Base-by-base conservation (phyloP, 2,329 filamentous ascomycete genomes). In the Arthrobotrys iridis region DNA sequence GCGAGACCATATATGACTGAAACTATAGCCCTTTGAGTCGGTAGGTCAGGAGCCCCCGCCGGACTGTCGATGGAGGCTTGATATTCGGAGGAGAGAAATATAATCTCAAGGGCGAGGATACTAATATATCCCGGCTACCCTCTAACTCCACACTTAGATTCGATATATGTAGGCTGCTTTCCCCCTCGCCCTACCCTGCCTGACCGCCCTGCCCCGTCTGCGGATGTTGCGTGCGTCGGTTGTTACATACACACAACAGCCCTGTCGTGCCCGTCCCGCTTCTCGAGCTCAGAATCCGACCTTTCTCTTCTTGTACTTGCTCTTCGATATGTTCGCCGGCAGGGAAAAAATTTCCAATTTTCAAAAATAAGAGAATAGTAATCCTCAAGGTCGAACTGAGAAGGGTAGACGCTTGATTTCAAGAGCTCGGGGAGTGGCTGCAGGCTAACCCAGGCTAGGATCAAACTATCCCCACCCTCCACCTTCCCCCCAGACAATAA, bases 221-320 rank as follows among this genome's bases (percentile, higher is more conserved):
- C 63, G 50, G 63, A 58, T 66, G 48, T 66, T 58, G 59, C 40
- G 67, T 71, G 66, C 66, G 66, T 71, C 37, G 48, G 67, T 55
- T 57, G 58, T 55, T 57, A 64, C 58, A 64, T 72, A 57, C 59
- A 66, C 63, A 72, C 41, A 40, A 15, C 58, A 71, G 57, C 58
- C 58, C 58, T 57, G 67, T 57, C 48, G 40, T 64, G 48, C 22
- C 45, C 41, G 24, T 62, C 65, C 65, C 55, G 55, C 57, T 35
- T 45, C 50, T 35, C 24, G 37, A 55, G 28, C 18, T 55, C 20
- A 30, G 37, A 55, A 37, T 37, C 18, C 24, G 18, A 46, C 45
- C 30, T 62, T 62, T 46, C 15, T 50, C 40, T 64, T 50, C 37
- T 46, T 62, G 46, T 50, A 37, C 30, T 48, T 30, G 4, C 4